phyloP scores from a whole-genome alignment of 73 alveolate genomes.

The Tetrahymena borealis region DNA sequence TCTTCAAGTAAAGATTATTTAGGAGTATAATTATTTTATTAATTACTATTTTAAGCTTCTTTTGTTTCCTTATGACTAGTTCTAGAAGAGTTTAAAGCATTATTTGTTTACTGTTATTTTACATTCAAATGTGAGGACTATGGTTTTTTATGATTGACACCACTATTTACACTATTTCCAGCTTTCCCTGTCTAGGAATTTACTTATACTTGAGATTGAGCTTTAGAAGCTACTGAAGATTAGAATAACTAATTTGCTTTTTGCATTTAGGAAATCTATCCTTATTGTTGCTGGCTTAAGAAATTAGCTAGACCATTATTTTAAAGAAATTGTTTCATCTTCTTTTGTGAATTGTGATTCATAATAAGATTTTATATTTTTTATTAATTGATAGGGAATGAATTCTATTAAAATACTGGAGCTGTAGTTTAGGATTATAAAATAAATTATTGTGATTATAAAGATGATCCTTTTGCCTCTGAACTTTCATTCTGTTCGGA shows the following conservation, averaged over 20 bases:
- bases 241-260: too few species aligned
- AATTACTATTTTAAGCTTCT: too few species aligned
- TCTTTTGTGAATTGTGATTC: neutral
- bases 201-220: too few species aligned
- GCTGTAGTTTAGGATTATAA: neutral
- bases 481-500: neutral
- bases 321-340: neutral
- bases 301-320: neutral
- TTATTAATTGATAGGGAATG: neutral
- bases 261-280: too few species aligned
- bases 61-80: neutral
- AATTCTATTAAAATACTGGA: neutral
- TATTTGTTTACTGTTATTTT: neutral
- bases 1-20: neutral
- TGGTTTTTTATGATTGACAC: neutral
- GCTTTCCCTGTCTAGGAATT: neutral
- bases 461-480: neutral
- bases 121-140: neutral
- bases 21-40: neutral
- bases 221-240: neutral
- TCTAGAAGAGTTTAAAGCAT: neutral
- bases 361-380: neutral
- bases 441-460: neutral
- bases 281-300: neutral
- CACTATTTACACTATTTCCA: neutral